A percentile compares a stretch with the other conserved stretches of the same genome.
Evolutionary conservation across 1,284 basidiomycete genomes (phyloP).

Genomic region (Tylopilus sp.): DNA sequence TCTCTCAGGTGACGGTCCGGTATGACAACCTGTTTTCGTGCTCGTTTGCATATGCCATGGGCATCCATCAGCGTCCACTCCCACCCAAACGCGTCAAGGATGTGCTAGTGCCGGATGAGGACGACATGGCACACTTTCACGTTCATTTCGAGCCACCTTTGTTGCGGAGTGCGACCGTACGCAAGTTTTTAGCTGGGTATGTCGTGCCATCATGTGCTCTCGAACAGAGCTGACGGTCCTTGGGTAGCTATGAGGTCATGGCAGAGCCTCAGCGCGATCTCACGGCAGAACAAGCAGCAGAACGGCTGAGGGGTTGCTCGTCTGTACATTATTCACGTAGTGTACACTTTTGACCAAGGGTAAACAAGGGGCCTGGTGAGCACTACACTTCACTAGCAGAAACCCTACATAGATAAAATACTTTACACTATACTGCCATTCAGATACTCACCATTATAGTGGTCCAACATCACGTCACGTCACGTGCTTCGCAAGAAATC

Average conservation of each 20-base stretch:
- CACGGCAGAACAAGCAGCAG: conserved; percentile 91
- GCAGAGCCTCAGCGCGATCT: conserved; percentile 93
- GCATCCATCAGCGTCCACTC: conserved; percentile 86
- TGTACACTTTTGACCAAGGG: not conserved
- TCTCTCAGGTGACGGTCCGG: conserved; percentile 75
- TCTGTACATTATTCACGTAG: conserved; percentile 59
- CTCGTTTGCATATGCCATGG: conserved; percentile 98
- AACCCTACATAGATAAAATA: too few relatives aligned
- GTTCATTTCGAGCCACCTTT: conserved; percentile 93
- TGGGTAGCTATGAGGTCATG: conserved; percentile 89
- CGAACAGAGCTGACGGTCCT: conserved; percentile 7
- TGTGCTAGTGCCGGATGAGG: conserved; percentile 50
- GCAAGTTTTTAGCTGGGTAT: conserved; percentile 93
- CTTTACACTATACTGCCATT: too few relatives aligned
- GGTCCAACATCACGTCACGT: too few relatives aligned
- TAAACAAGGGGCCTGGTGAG: too few relatives aligned
- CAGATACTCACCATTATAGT: too few relatives aligned
- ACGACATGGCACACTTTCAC: conserved; percentile 84
- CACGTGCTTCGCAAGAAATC: too few relatives aligned
- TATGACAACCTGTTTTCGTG: conserved; percentile 91
- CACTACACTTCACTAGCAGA: too few relatives aligned
- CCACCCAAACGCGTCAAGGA: conserved; percentile 48
- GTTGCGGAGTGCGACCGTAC: conserved; percentile 83
- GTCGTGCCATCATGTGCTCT: conserved; percentile 37
- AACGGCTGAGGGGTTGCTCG: conserved; percentile 64